These are phyloP conservation scores for Colletotrichum caudatum DNA, from an alignment of 2,329 filamentous ascomycete species.

Conservation along the genomic window DNA sequence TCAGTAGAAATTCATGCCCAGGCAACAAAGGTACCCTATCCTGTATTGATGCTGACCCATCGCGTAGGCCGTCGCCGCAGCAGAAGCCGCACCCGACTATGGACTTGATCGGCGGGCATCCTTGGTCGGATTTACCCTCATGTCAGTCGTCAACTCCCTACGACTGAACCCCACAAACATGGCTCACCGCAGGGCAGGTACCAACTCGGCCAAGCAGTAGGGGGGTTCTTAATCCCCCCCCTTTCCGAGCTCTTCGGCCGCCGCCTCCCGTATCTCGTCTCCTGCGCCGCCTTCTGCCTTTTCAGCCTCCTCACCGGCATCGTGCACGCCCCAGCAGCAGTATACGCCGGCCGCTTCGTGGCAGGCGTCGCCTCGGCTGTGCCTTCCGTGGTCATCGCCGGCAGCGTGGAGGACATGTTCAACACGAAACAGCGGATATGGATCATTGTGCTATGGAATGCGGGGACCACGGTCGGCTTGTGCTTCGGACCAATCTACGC, in stretches of 20 bases:
- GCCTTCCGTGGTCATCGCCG: slow-evolving; percentile 59
- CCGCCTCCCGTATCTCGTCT: slow-evolving; percentile 50
- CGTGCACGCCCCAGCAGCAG: slow-evolving; percentile 50
- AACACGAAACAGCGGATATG: slow-evolving; percentile 58
- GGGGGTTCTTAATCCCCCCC: slow-evolving; percentile 54
- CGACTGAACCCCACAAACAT: background rate
- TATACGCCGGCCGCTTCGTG: slow-evolving; percentile 56
- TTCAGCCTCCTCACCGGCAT: slow-evolving; percentile 54
- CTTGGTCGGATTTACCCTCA: slow-evolving; percentile 46
- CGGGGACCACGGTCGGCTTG: slow-evolving; percentile 56
- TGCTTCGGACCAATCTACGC: slow-evolving; percentile 58
- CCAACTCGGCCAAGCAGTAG: slow-evolving; percentile 53
- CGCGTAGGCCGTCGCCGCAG: slow-evolving; percentile 36
- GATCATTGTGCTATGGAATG: slow-evolving; percentile 59
- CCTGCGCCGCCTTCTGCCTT: slow-evolving; percentile 49
- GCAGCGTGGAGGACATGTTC: slow-evolving; percentile 64
- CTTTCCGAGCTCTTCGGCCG: slow-evolving; percentile 54
- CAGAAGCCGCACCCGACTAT: slow-evolving; percentile 25
- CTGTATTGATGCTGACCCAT: background rate
- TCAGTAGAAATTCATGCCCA: background rate
- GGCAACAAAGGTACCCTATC: no score
- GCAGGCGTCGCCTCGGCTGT: slow-evolving; percentile 60
- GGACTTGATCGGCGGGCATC: slow-evolving; percentile 28
- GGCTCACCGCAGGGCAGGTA: slow-evolving; percentile 44
- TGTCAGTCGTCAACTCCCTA: slow-evolving; percentile 31